Conservation (phyloP, 495 filamentous ascomycete genomes). For the Hypoxylon fuscum region DNA sequence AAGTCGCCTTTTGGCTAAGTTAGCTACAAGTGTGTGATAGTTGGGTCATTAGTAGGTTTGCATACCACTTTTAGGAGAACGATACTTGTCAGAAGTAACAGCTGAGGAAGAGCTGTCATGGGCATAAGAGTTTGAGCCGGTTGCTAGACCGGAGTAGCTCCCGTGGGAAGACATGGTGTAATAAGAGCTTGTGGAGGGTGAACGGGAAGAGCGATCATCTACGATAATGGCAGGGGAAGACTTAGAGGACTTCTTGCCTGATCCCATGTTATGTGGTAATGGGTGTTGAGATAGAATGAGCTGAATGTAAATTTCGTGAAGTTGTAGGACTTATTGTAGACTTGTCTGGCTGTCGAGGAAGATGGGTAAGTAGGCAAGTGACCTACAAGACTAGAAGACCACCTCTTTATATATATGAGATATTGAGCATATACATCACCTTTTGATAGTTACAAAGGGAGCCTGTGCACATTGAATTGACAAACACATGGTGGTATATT, state of each 20-base stretch:
- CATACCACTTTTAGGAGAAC: constrained; percentile 22
- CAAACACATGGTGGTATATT: constrained; percentile 7
- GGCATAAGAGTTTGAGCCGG: constrained; percentile 12
- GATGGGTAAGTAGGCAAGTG: neutral
- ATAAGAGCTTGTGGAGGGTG: constrained; percentile 6
- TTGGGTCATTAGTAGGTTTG: neutral
- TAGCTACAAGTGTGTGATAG: neutral
- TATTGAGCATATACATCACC: constrained; percentile 9
- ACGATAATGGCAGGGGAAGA: constrained; percentile 7
- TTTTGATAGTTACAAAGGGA: constrained; percentile 5
- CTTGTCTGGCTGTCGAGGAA: constrained; percentile 8
- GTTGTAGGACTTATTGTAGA: constrained; percentile 2
- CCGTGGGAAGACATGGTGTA: constrained; percentile 22
- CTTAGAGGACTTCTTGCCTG: constrained; percentile 6
- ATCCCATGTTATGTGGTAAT: constrained; percentile 8
- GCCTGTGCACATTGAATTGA: constrained; percentile 10
- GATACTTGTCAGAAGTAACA: constrained; percentile 2
- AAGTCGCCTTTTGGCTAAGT: constrained; percentile 19
- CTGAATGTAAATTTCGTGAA: constrained; percentile 1
- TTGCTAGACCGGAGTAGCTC: neutral
- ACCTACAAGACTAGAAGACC: constrained; percentile 5
- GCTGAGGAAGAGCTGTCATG: neutral
- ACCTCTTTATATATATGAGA: constrained; percentile 7
- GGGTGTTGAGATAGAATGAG: neutral
- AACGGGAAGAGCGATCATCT: constrained; percentile 5